Base-by-base conservation (phyloP, 2,329 filamentous ascomycete genomes). In the Hypoxylon sp. region DNA sequence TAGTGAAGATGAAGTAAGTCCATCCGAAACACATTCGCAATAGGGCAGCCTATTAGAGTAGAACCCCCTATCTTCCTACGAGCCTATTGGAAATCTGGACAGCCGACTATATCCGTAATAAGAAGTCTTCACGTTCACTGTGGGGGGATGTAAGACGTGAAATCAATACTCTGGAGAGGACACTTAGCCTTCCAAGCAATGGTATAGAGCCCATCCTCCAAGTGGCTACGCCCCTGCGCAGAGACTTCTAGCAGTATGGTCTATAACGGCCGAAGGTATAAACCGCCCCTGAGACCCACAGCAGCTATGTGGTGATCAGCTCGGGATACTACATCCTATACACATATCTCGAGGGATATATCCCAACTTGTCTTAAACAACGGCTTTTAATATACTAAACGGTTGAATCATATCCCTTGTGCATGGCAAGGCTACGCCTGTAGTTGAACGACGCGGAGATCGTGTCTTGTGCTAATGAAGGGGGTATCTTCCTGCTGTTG, bases 341-440 rank as follows among this genome's bases (percentile, higher is more conserved):
- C 20, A 22, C 20, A 35, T 50, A 37, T 44, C 51, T 62, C 50
- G 59, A 55, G 31, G 13, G 40, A 62, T 62, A 55, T 62, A 40
- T 48, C 59, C 50, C 10, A 62, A 49, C 42, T 30, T 5, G 35
- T 44, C 42, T 17, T 40, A 20, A 51, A 40, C 2, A 31, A 25
- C 22, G 20, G 27, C n/a, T 27, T 50, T 51, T 31, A 60, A 60
- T 50, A 27, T 42, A 51, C 46, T 17, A 30, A n/a, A 51, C 40
- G 44, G 48, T 49, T 55, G 33, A 51, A 54, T 8, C 6, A 11
- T 40, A 44, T 31, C 8, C 30, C 22, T 22, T 56, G 5, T 13
- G 22, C 30, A 53, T 42, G 11, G 35, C 31, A 51, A 48, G 48
- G 54, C 54, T 54, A 64, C 11, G 8, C 14, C 20, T 8, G 40